Evolutionary conservation across 192 early-diverging fungal genomes (phyloP).

Genomic region (Backusella liffmaniae): DNA sequence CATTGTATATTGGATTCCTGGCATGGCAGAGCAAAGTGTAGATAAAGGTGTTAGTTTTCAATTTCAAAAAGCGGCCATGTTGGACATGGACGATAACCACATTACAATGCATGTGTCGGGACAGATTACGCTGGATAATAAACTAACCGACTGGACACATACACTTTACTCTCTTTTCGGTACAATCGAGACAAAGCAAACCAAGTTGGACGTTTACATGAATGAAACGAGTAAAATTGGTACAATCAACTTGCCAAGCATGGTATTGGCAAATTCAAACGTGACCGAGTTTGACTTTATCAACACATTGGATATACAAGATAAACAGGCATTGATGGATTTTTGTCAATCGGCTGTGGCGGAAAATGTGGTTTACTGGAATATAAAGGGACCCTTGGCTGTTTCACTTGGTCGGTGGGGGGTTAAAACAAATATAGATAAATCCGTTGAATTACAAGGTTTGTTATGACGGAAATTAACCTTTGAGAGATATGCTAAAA

Average conservation of each 20-base stretch:
- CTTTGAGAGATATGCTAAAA: not conserved
- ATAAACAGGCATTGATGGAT: conserved; percentile 12
- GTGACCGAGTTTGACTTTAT: conserved; percentile 24
- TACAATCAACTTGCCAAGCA: conserved; percentile 13
- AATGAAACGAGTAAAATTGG: conserved; percentile 4
- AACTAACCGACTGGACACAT: not conserved
- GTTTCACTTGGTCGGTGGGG: conserved; percentile 8
- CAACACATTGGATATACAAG: conserved; percentile 13
- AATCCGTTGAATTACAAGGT: conserved; percentile 17
- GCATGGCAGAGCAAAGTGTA: conserved; percentile 13
- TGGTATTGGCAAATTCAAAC: not conserved
- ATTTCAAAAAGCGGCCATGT: conserved; percentile 18
- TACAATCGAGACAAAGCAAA: not conserved
- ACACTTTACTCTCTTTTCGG: conserved; percentile 9
- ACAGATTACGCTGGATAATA: not conserved
- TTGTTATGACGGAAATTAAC: not conserved
- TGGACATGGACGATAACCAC: conserved; percentile 5
- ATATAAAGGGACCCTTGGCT: not conserved
- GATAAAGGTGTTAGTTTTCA: conserved; percentile 8
- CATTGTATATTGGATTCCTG: not conserved
- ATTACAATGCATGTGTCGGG: conserved; percentile 27
- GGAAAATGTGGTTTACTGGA: conserved; percentile 3
- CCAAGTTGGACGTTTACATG: not conserved
- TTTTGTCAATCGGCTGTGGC: conserved; percentile 24
- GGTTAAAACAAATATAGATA: not conserved